phyloP scores from a whole-genome alignment of 768 basidiomycete species.

The Naganishia antarctica region DNA sequence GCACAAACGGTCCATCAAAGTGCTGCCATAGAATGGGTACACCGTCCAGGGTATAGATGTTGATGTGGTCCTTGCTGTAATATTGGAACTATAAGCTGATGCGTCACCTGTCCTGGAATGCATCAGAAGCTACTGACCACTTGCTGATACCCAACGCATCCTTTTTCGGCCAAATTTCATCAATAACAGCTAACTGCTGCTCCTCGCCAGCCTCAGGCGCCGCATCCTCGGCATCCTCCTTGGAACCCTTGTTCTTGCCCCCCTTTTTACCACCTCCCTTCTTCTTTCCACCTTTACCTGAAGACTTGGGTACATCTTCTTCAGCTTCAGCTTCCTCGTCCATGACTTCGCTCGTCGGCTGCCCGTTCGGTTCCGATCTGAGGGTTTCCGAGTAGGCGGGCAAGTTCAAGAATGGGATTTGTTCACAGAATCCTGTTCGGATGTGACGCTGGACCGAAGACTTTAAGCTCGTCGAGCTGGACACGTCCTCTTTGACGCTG shows the following conservation, averaged over 20 bases:
- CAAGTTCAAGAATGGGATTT: constrained; percentile 56
- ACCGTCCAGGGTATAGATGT: constrained; percentile 80
- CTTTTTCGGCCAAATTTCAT: constrained; percentile 98
- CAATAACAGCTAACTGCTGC: constrained; percentile 62
- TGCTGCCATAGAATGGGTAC: constrained; percentile 93
- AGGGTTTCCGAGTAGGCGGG: constrained; percentile 52
- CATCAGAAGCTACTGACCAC: constrained; percentile 70
- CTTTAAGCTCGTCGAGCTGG: constrained; percentile 85
- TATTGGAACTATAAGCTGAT: background rate
- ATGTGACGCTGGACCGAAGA: constrained; percentile 87
- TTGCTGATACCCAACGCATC: constrained; percentile 87
- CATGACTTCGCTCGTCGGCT: constrained; percentile 16
- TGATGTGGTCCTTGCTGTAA: constrained; percentile 83
- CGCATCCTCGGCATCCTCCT: constrained; percentile 34
- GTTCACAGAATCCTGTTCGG: constrained; percentile 69
- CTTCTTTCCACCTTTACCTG: constrained; percentile 32
- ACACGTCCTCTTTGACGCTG: constrained; percentile 63
- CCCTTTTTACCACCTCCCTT: constrained; percentile 34
- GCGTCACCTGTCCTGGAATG: too few relatives aligned
- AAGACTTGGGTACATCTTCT: constrained; percentile 17
- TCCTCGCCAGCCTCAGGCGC: constrained; percentile 38
- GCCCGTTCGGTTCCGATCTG: constrained; percentile 20
- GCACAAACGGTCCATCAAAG: constrained; percentile 86
- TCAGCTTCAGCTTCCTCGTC: constrained; percentile 31
- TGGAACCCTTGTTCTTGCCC: constrained; percentile 30